phyloP scores from a whole-genome alignment of 495 filamentous ascomycete genomes.

The Talaromyces proteolyticus region DNA sequence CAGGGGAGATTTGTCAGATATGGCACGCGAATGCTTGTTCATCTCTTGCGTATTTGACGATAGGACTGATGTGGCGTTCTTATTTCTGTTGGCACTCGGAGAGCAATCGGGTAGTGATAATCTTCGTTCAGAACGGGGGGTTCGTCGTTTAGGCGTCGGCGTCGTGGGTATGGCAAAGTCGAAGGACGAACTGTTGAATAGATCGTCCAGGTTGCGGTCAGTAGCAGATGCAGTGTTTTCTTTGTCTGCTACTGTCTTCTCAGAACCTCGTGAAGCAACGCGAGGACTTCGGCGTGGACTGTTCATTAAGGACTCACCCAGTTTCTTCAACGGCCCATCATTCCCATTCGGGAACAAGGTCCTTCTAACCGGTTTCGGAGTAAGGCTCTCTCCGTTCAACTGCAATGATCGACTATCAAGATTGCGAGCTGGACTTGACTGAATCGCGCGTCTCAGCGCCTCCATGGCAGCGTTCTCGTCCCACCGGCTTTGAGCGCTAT shows the following conservation, averaged over 20 bases:
- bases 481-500: conserved; percentile 26
- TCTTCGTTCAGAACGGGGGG: conserved; percentile 38
- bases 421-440: conserved; percentile 65
- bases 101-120: conserved; percentile 29
- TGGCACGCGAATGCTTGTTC: conserved; percentile 19
- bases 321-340: conserved; percentile 50
- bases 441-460: conserved; percentile 57
- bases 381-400: conserved; percentile 45
- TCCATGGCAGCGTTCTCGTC: conserved; percentile 49
- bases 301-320: conserved; percentile 54
- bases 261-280: conserved; percentile 23
- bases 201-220: conserved; percentile 47
- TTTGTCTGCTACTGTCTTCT: conserved; percentile 34
- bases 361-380: conserved; percentile 61
- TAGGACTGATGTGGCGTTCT: conserved; percentile 14
- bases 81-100: conserved; percentile 22
- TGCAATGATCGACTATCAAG: conserved; percentile 48
- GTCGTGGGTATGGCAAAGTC: conserved; percentile 51
- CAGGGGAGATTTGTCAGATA: conserved; percentile 27
- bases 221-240: conserved; percentile 38
- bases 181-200: conserved; percentile 49
- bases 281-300: conserved; percentile 45
- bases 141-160: conserved; percentile 50
- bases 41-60: conserved; percentile 23
- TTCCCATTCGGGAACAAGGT: conserved; percentile 69